Evolutionary conservation across 305 asterid genomes (phyloP), one percentile per base, ranked within the genome.

Genomic region (Fraxinus nigra): DNA sequence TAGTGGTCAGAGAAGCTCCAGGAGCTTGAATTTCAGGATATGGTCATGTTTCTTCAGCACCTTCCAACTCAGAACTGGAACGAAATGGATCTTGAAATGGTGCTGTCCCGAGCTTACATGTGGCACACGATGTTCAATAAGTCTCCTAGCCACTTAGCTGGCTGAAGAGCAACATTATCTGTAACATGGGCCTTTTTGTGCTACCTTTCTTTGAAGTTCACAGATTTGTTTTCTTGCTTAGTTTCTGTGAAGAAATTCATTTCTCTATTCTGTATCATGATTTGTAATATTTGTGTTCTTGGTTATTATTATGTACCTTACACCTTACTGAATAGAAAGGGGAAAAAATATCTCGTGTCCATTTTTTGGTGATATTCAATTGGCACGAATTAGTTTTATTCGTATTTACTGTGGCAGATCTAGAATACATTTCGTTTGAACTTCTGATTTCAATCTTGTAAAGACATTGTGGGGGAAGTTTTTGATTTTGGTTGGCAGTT

Each of bases 31-130:
- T 96, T 96, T 90, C 99, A 96, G 82, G 99, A 96, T 83, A 93
- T 96, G 99, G 98, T 96, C 20, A 94, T 96, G 99, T 93, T 92
- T 84, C 98, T 96, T 73, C 99, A 96, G 88, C 99, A 92, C 85
- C 94, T 96, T 84, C 99, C 98, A 3, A 96, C 99, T 4, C 89
- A 87, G 65, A 90, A 86, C 77, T 96, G 99, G 99, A 90, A 80
- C 16, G 88, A 94, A 61, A 63, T 87, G 76, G 99, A 96, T 85
- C 94, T 94, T 24, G 99, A 94, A 88, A 92, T 90, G 92, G 97
- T 94, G 83, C 98, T 96, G 82, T 94, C 98, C 2, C 94, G 87
- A 72, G 99, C 99, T 18, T 96, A 89, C 85, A 94, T 96, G 99
- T 96, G 99, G 99, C 97, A 94, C 87, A 85, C 98, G 59, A 87